Percentiles rank a stretch among this genome's conserved stretches.
Conservation (phyloP, 2,329 filamentous ascomycete genomes). For the Fusarium verticillioides region DNA sequence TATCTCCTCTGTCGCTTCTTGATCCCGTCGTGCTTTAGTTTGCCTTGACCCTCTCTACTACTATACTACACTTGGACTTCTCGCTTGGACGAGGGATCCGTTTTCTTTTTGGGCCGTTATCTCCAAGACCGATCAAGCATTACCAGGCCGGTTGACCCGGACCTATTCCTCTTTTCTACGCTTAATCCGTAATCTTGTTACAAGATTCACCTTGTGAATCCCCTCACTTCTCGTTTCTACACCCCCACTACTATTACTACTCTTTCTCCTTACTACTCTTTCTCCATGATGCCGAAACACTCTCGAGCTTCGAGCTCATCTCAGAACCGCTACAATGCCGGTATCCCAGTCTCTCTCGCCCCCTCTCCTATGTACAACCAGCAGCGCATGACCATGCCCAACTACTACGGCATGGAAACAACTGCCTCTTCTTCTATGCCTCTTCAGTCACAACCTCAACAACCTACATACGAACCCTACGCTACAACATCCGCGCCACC, state of each 20-base stretch:
- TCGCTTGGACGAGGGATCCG: constrained; percentile 33
- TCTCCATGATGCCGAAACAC: constrained; percentile 58
- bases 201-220: constrained; percentile 25
- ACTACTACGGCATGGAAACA: constrained; percentile 55
- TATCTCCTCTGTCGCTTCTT: constrained; percentile 41
- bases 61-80: constrained; percentile 13
- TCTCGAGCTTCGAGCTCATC: constrained; percentile 53
- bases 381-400: constrained; percentile 54
- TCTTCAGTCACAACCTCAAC: constrained; percentile 48
- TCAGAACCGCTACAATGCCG: constrained; percentile 46
- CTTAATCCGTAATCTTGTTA: constrained; percentile 45
- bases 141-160: constrained; percentile 45
- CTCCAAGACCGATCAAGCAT: constrained; percentile 33
- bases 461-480: constrained; percentile 55
- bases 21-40: constrained; percentile 34
- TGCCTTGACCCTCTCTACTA: constrained; percentile 26
- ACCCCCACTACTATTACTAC: constrained; percentile 2
- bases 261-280: constrained; percentile 3
- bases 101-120: constrained; percentile 34
- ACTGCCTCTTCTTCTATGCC: constrained; percentile 48
- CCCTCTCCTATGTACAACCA: constrained; percentile 56
- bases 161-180: constrained; percentile 37
- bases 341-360: constrained; percentile 54
- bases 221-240: constrained; percentile 22
- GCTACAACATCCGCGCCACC: constrained; percentile 47